Percentiles rank a stretch among this genome's conserved stretches.
Conservation (phyloP, 1,139 yeast genomes). For the Zygosaccharomyces pseudobailii region DNA sequence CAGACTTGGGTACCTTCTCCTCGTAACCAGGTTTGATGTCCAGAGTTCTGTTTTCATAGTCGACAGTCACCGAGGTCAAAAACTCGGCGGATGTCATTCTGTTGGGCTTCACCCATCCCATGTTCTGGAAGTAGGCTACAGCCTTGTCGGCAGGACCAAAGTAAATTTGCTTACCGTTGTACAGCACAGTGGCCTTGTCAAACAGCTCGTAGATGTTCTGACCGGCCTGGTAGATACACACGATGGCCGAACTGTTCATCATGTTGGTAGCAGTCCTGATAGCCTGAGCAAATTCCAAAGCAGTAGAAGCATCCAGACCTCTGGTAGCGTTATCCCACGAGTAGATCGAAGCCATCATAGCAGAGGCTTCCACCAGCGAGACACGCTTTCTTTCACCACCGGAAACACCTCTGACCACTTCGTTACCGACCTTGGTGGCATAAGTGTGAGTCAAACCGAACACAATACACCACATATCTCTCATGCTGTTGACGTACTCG, state of each 20-base stretch:
- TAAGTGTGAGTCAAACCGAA: conserved; percentile 56
- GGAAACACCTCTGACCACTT: conserved; percentile 57
- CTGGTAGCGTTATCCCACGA: conserved; percentile 81
- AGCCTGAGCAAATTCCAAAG: conserved; percentile 60
- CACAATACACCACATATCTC: conserved; percentile 49
- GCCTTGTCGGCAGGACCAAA: conserved; percentile 55
- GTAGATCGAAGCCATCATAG: conserved; percentile 52
- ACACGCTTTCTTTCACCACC: conserved; percentile 66
- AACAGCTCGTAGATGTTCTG: conserved; percentile 58
- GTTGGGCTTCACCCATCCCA: conserved; percentile 59
- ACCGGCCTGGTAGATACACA: conserved; percentile 65
- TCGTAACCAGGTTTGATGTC: conserved; percentile 52
- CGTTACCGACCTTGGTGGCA: conserved; percentile 56
- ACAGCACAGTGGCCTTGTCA: conserved; percentile 60
- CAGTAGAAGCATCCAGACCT: conserved; percentile 71
- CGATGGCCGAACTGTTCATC: conserved; percentile 52
- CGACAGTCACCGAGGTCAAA: conserved; percentile 55
- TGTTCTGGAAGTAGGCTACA: conserved; percentile 48
- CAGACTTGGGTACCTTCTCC: conserved; percentile 49
- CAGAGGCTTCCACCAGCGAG: conserved; percentile 58
- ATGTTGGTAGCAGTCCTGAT: conserved; percentile 56
- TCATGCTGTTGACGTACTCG: conserved; percentile 45
- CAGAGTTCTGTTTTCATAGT: conserved; percentile 32
- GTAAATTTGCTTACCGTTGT: conserved; percentile 54
- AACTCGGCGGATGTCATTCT: conserved; percentile 66